A percentile compares a stretch with the other conserved stretches of the same genome.
phyloP scores from a whole-genome alignment of 192 early-diverging fungal genomes.

The Physocladia obscura region DNA sequence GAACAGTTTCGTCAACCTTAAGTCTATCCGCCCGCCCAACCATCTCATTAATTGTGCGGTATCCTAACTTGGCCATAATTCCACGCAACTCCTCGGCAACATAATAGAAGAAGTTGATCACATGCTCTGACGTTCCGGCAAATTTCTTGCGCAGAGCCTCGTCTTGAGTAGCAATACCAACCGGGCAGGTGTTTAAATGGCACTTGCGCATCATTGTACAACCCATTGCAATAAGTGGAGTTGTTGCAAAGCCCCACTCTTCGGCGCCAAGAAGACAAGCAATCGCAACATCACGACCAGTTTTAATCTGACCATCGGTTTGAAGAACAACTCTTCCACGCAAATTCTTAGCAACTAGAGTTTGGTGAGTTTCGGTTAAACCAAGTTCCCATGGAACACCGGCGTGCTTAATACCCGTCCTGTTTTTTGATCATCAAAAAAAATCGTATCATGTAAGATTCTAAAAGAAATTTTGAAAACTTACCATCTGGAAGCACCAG shows the following conservation, averaged over 20 bases:
- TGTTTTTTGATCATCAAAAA: background rate
- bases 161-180: constrained; percentile 98
- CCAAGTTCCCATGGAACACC: constrained; percentile 99
- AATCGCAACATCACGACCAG: constrained; percentile 94
- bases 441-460: background rate
- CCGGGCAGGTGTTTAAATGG: constrained; percentile 87
- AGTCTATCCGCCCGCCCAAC: constrained; percentile 90
- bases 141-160: constrained; percentile 91
- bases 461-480: background rate
- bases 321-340: constrained; percentile 94
- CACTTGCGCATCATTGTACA: constrained; percentile 94
- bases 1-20: constrained; percentile 69
- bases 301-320: constrained; percentile 98
- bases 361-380: constrained; percentile 98
- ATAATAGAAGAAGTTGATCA: constrained; percentile 98
- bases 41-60: constrained; percentile 93
- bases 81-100: constrained; percentile 89
- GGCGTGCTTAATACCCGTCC: constrained; percentile 96
- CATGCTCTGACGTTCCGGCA: constrained; percentile 90
- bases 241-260: constrained; percentile 98
- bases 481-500: constrained; percentile 85
- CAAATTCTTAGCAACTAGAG: constrained; percentile 92
- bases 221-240: constrained; percentile 95
- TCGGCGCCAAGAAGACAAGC: constrained; percentile 97
- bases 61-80: constrained; percentile 93